Base-by-base conservation (phyloP, 2,329 filamentous ascomycete genomes). In the Setomelanomma holmii region DNA sequence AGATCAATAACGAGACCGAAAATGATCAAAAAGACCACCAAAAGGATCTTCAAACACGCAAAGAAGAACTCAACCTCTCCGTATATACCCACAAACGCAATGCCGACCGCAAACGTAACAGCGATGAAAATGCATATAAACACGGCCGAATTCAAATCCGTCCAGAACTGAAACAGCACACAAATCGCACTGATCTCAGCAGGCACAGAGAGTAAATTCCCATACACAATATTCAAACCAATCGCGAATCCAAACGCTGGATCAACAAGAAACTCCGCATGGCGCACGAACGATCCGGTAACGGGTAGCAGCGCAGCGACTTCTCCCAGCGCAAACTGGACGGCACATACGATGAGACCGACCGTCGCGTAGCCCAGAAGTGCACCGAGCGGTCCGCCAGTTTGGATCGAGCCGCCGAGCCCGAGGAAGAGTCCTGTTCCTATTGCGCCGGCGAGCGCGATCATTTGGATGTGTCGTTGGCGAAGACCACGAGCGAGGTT, bases 161-260 rank as follows among this genome's bases (percentile, higher is more conserved):
- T 64, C 66, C 66, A 71, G 41, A 53, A 71, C 36, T 64, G 54
- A 35, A 70, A 62, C 5, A 69, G 42, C 1, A 67, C 61, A 21
- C 62, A 64, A 12, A 65, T 66, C 8, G 66, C 66, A n/a, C 58
- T 60, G 19, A 68, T 66, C 43, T 69, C 64, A 6, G 66, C 63
- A 8, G 73, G 73, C 11, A 75, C 59, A 38, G 55, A 67, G 72
- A 86, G 73, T 70, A 87, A 45, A 81, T 83, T 46, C 75, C 79
- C 30, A 68, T 86, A 56, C 83, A 87, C 72, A 82, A 86, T 71
- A 78, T 86, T 79, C 83, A 86, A 81, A 1, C 66, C 64, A 24
- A 66, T 58, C 2, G 64, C 64, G 16, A 66, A 66, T 6, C 78
- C 77, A 35, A 80, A 63, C 0, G 79, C 80, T 4, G 79, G 79